These are phyloP conservation scores for Sclerotiophoma versabilis DNA, from an alignment of 2,329 filamentous ascomycete genomes.

Conservation along the genomic window DNA sequence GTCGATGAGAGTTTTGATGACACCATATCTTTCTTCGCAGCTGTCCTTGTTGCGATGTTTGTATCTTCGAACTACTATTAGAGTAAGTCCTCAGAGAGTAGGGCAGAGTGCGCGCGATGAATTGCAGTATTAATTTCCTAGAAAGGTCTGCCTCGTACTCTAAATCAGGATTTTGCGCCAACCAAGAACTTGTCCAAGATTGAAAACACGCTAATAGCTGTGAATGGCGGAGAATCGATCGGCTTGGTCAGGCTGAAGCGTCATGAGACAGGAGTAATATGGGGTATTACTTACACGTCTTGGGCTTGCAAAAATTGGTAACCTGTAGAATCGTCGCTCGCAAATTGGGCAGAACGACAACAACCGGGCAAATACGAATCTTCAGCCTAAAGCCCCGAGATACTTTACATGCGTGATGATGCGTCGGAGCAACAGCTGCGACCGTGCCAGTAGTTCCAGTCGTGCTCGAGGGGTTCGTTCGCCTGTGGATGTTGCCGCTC, in stretches of 20 bases:
- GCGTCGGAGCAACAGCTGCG: neutral
- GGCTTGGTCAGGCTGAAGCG: neutral
- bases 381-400: neutral
- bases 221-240: neutral
- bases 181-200: no score
- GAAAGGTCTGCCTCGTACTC: no score
- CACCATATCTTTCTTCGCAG: no score
- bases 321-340: slow-evolving; percentile 6
- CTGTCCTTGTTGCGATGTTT: no score
- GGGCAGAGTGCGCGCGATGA: no score
- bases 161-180: no score
- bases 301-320: neutral
- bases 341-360: neutral
- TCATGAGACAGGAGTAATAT: neutral
- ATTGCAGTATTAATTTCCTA: no score
- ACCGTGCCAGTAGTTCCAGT: neutral
- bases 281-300: neutral
- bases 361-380: neutral
- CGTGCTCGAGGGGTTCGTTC: no score
- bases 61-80: no score
- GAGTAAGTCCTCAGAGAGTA: no score
- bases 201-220: neutral
- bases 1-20: no score
- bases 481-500: no score
- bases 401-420: neutral